Conservation (phyloP, 306 rosid species). For the Coriaria nepalensis region DNA sequence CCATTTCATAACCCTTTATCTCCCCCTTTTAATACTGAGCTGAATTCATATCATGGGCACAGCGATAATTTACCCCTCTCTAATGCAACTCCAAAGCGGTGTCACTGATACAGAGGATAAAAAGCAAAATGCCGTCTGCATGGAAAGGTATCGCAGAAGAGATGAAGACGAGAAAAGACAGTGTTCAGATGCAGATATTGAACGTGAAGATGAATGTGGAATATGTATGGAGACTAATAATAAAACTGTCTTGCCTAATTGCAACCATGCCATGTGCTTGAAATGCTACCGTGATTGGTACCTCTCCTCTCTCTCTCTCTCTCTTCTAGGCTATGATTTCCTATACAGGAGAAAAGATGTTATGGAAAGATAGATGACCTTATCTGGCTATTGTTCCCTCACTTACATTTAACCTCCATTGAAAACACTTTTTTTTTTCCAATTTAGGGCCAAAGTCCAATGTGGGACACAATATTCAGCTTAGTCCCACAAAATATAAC, state of each 20-base stretch:
- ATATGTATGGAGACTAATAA: slow-evolving; percentile 88
- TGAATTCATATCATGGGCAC: slow-evolving; percentile 28
- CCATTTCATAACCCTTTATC: no score
- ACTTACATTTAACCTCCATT: no score
- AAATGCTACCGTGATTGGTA: slow-evolving; percentile 96
- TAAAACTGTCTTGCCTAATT: slow-evolving; percentile 80
- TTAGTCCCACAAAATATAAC: no score
- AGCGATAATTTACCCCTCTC: slow-evolving; percentile 86
- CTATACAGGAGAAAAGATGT: background rate
- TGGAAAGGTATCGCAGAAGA: slow-evolving; percentile 74
- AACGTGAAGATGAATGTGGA: slow-evolving; percentile 96
- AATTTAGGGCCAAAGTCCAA: no score
- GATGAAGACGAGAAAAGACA: slow-evolving; percentile 45
- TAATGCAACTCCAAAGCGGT: slow-evolving; percentile 80
- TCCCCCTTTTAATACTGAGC: background rate
- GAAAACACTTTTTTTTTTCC: no score
- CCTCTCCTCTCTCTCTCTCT: slow-evolving; percentile 7
- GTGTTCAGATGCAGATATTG: slow-evolving; percentile 54
- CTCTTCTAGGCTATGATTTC: background rate
- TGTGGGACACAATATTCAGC: no score
- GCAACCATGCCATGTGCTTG: slow-evolving; percentile 88
- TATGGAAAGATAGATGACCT: background rate
- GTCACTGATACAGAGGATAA: slow-evolving; percentile 76
- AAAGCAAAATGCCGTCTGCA: slow-evolving; percentile 68
- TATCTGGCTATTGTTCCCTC: no score